phyloP scores from a whole-genome alignment of 2,329 filamentous ascomycete genomes.

The Calonectria naviculata region DNA sequence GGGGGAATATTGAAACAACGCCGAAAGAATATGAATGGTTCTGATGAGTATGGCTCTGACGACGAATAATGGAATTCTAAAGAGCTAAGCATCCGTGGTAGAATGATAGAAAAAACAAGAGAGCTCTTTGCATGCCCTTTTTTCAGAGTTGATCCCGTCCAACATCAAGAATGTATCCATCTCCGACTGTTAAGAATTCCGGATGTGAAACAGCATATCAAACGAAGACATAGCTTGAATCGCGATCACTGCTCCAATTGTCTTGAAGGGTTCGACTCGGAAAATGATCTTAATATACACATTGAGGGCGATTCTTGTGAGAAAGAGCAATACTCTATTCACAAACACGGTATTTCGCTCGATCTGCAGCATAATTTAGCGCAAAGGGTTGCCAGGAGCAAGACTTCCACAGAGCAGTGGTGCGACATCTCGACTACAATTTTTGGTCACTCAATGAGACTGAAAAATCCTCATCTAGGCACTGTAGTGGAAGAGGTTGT shows the following conservation, averaged over 20 bases:
- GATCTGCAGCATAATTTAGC: not conserved
- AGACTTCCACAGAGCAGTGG: not conserved
- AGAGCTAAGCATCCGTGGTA: not conserved
- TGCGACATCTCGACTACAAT: not conserved
- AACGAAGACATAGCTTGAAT: not conserved
- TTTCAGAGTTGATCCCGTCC: not conserved
- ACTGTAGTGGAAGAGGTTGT: not conserved
- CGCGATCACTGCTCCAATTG: not conserved
- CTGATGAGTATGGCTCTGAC: not conserved
- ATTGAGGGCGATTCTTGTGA: not conserved
- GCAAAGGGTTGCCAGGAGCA: not conserved
- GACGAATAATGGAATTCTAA: not conserved
- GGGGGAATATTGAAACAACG: not conserved
- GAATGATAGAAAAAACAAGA: not conserved
- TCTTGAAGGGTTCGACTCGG: not conserved
- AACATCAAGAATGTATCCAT: not conserved
- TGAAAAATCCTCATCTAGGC: not conserved
- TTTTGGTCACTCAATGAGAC: not conserved
- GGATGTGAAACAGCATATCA: slow-evolving; percentile 8
- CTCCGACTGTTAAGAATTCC: not conserved
- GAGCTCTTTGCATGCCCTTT: slow-evolving; percentile 1
- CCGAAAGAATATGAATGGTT: not conserved
- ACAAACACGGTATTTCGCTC: not conserved
- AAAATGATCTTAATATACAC: not conserved
- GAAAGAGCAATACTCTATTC: not conserved